Conservation (phyloP, 2,329 filamentous ascomycete species). For the Penicillium sp. region DNA sequence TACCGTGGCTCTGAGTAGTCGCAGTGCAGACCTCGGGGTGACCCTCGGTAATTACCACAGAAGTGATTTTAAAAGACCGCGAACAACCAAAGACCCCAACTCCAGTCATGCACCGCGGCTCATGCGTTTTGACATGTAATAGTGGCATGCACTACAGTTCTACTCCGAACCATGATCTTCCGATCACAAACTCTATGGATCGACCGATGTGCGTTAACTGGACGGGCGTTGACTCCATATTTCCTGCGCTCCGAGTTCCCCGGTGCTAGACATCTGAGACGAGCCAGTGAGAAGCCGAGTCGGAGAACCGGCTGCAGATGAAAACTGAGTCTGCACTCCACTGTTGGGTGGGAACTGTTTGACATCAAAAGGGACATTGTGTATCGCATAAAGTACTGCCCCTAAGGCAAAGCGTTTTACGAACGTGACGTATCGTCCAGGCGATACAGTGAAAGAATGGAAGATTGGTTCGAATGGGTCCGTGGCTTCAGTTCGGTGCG, state of each 20-base stretch:
- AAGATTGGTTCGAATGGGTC: background rate
- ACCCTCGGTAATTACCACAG: background rate
- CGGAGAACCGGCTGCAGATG: no score
- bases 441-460: background rate
- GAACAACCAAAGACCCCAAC: background rate
- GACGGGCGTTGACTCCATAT: background rate
- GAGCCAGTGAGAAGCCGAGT: background rate
- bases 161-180: background rate
- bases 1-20: no score
- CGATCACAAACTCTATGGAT: background rate
- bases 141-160: background rate
- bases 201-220: background rate
- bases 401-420: background rate
- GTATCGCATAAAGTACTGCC: background rate
- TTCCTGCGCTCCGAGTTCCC: slow-evolving; percentile 4
- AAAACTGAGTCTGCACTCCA: background rate
- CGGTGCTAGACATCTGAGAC: background rate
- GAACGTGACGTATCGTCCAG: background rate
- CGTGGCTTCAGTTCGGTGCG: slow-evolving; percentile 1
- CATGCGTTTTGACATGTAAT: background rate
- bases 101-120: background rate
- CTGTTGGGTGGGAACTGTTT: background rate
- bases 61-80: background rate
- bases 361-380: background rate
- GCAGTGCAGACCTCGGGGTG: background rate